Base-by-base conservation (phyloP, 225 moss, liverwort and hornwort genomes). In the Polytrichum commune region DNA sequence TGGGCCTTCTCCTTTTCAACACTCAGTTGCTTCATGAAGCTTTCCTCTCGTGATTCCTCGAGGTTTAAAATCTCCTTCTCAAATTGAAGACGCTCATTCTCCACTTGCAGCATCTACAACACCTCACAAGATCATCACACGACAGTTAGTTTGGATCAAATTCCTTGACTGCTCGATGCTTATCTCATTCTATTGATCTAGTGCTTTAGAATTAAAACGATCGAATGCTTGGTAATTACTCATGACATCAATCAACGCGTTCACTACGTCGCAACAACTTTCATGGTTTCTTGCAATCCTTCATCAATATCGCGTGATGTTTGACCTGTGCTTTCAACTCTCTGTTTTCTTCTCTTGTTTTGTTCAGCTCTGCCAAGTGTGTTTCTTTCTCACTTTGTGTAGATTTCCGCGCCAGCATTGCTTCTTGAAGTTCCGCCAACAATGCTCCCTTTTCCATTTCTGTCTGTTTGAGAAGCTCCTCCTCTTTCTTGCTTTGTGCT, bases 21-120 rank as follows among this genome's bases (percentile, higher is more conserved):
- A 25, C 62, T 27, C 63, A 63, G 54, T 53, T 54, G 26, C n/a
- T 26, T 27, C 27, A 53, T 53, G 1, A 61, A 2, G 18, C 19
- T 8, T 8, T 19, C 53, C 53, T 63, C 53, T 1, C n/a, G 46
- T 27, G 72, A 62, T 20, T 24, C 72, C 19, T 72, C 63, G 8
- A 63, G 72, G 53, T 54, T 54, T 18, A 19, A 18, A 27, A 63
- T 53, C 20, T 75, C 74, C 54, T 74, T 78, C 67, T 85, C 85
- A 75, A 83, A 82, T 18, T 69, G 71, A 62, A 85, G 63, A 63
- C 82, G 78, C 70, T 85, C 80, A 38, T 75, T 76, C 53, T 88
- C 82, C 13, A 78, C 57, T n/a, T 68, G 78, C 6, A 88, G 54
- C 54, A 83, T 65, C 73, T 73, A 58, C 28, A 7, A 57, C 27